Conservation (phyloP, 2,329 filamentous ascomycete genomes). For the Colletotrichum acutatum region DNA sequence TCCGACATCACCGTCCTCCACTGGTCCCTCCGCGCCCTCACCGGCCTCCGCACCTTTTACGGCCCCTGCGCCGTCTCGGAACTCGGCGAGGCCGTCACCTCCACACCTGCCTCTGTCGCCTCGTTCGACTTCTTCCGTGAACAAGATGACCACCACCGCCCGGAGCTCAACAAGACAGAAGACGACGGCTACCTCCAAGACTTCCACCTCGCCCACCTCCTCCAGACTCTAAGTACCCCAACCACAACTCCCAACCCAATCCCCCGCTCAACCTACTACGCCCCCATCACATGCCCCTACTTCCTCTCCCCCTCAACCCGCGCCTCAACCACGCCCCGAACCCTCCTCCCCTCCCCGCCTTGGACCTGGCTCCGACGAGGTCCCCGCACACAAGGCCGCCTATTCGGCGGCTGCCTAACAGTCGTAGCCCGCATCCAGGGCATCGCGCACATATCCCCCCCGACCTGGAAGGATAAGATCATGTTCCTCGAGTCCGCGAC, state of each 20-base stretch:
- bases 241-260: constrained; percentile 44
- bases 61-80: constrained; percentile 53
- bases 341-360: constrained; percentile 41
- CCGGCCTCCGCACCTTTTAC: constrained; percentile 56
- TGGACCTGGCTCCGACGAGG: constrained; percentile 53
- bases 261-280: constrained; percentile 45
- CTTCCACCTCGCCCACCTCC: constrained; percentile 45
- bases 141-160: too few relatives aligned
- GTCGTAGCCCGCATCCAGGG: constrained; percentile 51
- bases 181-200: constrained; percentile 43
- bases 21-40: constrained; percentile 51
- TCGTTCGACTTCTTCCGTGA: background rate
- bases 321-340: constrained; percentile 37
- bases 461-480: constrained; percentile 51
- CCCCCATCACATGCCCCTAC: constrained; percentile 39
- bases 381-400: constrained; percentile 51
- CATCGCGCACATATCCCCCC: constrained; percentile 45
- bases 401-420: constrained; percentile 54
- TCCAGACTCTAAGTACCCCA: constrained; percentile 43
- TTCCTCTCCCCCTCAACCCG: constrained; percentile 38
- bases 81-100: constrained; percentile 45
- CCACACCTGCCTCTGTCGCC: constrained; percentile 9
- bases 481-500: constrained; percentile 55
- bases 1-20: constrained; percentile 55
- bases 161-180: constrained; percentile 1